phyloP scores from a whole-genome alignment of 2,329 filamentous ascomycete genomes.

The Aspergillus aculeatinus region DNA sequence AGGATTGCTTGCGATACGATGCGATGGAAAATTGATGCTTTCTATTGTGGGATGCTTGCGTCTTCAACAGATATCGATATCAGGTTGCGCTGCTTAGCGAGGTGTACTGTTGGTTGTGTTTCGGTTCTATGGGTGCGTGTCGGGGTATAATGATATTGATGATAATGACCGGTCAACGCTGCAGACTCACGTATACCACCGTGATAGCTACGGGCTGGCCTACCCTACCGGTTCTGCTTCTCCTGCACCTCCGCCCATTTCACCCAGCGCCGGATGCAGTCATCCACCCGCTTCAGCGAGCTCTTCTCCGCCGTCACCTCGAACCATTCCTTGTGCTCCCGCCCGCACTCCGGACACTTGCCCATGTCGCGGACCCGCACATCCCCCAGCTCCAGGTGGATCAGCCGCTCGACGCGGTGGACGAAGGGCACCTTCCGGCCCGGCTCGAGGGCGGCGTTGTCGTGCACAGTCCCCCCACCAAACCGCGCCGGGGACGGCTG shows the following conservation, averaged over 20 bases:
- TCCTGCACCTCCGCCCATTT: conserved; percentile 67
- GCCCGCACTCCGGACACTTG: conserved; percentile 74
- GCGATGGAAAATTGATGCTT: no score
- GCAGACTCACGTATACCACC: background rate
- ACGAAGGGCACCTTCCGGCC: conserved; percentile 75
- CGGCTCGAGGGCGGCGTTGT: conserved; percentile 26
- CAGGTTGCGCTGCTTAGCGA: no score
- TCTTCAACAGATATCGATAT: no score
- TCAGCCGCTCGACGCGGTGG: conserved; percentile 82
- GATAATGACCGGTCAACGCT: background rate
- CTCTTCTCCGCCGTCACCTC: conserved; percentile 74
- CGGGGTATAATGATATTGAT: background rate
- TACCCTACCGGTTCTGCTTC: background rate
- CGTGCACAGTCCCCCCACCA: conserved; percentile 9
- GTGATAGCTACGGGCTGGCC: background rate
- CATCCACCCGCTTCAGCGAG: conserved; percentile 67
- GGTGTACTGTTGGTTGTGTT: no score
- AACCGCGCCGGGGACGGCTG: conserved; percentile 17
- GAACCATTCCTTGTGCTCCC: conserved; percentile 93
- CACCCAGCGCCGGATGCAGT: conserved; percentile 80
- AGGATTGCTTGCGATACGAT: no score
- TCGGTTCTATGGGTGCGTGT: no score
- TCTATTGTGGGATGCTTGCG: no score
- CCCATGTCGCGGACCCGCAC: conserved; percentile 56
- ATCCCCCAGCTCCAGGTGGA: conserved; percentile 80